A percentile compares a stretch with the other conserved stretches of the same genome.
phyloP scores from a whole-genome alignment of 2,329 filamentous ascomycete species.

The Aureobasidium melanogenum region DNA sequence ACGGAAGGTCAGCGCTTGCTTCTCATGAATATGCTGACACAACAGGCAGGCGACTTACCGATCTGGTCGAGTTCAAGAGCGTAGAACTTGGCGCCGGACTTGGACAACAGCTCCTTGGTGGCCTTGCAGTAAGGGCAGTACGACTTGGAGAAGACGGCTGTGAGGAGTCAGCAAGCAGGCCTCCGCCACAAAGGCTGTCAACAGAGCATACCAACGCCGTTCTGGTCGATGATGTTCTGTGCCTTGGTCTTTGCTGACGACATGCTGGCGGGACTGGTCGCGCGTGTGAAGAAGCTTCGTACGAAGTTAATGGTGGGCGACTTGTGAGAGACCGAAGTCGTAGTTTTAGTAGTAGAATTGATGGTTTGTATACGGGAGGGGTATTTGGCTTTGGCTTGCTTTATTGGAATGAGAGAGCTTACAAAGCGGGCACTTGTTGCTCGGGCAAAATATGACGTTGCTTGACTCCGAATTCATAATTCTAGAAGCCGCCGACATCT shows the following conservation, averaged over 20 bases:
- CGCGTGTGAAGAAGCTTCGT: constrained; percentile 59
- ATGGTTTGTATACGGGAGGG: not conserved
- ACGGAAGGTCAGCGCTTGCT: not conserved
- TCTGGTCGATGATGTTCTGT: constrained; percentile 78
- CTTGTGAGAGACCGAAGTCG: constrained; percentile 3
- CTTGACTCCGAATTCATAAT: not conserved
- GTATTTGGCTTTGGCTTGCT: not conserved
- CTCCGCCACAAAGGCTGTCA: not conserved
- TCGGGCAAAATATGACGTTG: not conserved
- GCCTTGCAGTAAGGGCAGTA: constrained; percentile 89
- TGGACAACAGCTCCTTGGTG: constrained; percentile 65
- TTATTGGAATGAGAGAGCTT: constrained; percentile 1
- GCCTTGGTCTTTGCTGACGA: constrained; percentile 76
- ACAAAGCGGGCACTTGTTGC: not conserved
- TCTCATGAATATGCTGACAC: not conserved
- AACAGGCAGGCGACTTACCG: constrained; percentile 44
- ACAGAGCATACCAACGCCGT: constrained; percentile 63
- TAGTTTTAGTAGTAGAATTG: not conserved
- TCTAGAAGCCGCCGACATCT: not conserved
- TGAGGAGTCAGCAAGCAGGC: not conserved
- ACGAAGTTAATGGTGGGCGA: constrained; percentile 55
- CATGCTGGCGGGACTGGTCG: constrained; percentile 58
- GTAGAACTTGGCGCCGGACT: constrained; percentile 62
- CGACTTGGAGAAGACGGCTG: constrained; percentile 92
- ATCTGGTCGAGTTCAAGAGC: constrained; percentile 77